Evolutionary conservation across 2,329 filamentous ascomycete genomes (phyloP), one percentile per base, ranked within the genome.

Genomic region (Chaetomium sp.): DNA sequence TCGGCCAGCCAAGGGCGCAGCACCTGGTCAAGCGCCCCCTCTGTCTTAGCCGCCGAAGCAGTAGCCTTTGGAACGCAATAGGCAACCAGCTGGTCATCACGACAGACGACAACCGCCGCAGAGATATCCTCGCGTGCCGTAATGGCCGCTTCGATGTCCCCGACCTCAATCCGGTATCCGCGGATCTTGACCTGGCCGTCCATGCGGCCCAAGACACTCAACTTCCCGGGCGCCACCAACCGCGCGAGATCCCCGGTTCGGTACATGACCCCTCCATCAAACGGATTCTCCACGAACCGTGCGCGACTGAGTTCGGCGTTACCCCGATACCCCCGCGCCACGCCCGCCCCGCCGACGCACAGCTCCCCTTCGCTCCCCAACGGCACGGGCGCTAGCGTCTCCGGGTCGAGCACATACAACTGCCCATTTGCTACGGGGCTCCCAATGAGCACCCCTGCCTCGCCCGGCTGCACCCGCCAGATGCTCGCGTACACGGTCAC

Each of bases 121-220:
- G 42, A 47, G 42, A 47, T 21, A 47, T 47, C 42, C 42, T 21
- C 42, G 19, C 42, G 42, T 47, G 42, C 19, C 42, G 19, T 47
- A 47, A 47, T 47, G 42, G 42, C 42, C 42, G 42, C 42, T 47
- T 47, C 42, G 42, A 47, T 47, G 42, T 47, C 42, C 42, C 42
- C 42, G 42, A 47, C 42, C 42, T 47, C 42, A 19, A 47, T 21
- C 42, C 42, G 42, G 42, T 47, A 47, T 19, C 42, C 42, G 42
- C 42, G 42, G 42, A 47, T 47, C 42, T 47, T 47, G 42, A 47
- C 42, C 42, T 47, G 42, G 42, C 42, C 42, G 42, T 47, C 42
- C 42, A 47, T 47, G 42, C 42, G 42, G 42, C 42, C 42, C n/a
- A 47, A 47, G 19, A 47, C 42, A 47, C 8, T 47, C 19, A 47